Conservation (phyloP, 768 basidiomycete species). For the Hirschioporus abietinus region DNA sequence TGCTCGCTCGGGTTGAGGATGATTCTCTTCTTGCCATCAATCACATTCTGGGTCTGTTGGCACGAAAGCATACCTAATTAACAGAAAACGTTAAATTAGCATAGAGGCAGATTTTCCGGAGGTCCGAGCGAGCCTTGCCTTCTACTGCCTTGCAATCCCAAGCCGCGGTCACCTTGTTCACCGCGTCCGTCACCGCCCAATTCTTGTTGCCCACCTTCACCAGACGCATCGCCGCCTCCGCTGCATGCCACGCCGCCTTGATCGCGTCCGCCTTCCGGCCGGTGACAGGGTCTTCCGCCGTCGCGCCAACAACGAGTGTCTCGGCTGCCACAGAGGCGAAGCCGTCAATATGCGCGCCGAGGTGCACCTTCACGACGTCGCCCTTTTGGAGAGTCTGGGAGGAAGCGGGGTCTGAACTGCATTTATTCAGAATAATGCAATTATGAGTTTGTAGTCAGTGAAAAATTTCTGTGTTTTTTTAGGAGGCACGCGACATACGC, state of each 20-base stretch:
- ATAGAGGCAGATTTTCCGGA: background rate
- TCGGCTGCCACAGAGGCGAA: slow-evolving; percentile 93
- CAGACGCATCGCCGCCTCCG: slow-evolving; percentile 87
- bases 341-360: slow-evolving; percentile 97
- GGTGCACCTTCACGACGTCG: slow-evolving; percentile 93
- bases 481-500: slow-evolving; percentile 46
- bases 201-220: slow-evolving; percentile 93
- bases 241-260: slow-evolving; percentile 90
- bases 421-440: slow-evolving; percentile 8
- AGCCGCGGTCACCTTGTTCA: slow-evolving; percentile 61
- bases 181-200: slow-evolving; percentile 88
- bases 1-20: slow-evolving; percentile 83
- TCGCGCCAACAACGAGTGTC: slow-evolving; percentile 85
- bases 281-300: slow-evolving; percentile 65
- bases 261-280: slow-evolving; percentile 87
- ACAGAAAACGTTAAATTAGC: background rate
- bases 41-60: slow-evolving; percentile 89
- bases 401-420: slow-evolving; percentile 70
- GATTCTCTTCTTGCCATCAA: slow-evolving; percentile 94
- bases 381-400: slow-evolving; percentile 66
- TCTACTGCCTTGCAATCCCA: slow-evolving; percentile 93
- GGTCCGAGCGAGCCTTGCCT: slow-evolving; percentile 50
- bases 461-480: background rate
- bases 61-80: slow-evolving; percentile 85
- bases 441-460: slow-evolving; percentile 10